Conservation (phyloP, 331 rosid genomes). For the Rosa hybrid region DNA sequence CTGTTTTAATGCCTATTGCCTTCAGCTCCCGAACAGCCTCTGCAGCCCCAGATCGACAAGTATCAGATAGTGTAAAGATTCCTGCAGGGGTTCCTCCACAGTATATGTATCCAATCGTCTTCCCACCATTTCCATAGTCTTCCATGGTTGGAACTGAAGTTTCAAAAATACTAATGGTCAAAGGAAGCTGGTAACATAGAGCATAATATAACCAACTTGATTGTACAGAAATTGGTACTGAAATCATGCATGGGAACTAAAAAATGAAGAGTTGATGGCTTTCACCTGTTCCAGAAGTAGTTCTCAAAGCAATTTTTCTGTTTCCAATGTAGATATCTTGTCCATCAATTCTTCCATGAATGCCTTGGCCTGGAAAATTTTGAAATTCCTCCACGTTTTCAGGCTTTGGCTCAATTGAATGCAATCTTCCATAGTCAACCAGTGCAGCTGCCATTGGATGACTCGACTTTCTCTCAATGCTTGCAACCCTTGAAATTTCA, state of each 20-base stretch:
- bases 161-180: slow-evolving; percentile 12
- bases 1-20: slow-evolving; percentile 67
- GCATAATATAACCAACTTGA: neutral
- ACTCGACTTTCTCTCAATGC: slow-evolving; percentile 92
- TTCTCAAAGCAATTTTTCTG: slow-evolving; percentile 63
- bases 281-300: slow-evolving; percentile 61
- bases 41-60: slow-evolving; percentile 67
- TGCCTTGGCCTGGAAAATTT: slow-evolving; percentile 90
- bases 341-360: slow-evolving; percentile 67
- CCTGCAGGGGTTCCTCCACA: slow-evolving; percentile 49
- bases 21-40: slow-evolving; percentile 68
- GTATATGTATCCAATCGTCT: slow-evolving; percentile 71
- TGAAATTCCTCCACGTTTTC: slow-evolving; percentile 71
- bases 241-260: neutral
- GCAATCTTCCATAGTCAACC: slow-evolving; percentile 64
- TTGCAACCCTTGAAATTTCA: slow-evolving; percentile 64
- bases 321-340: slow-evolving; percentile 69
- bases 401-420: slow-evolving; percentile 57
- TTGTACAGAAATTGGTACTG: neutral
- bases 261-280: neutral
- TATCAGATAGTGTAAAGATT: slow-evolving; percentile 64
- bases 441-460: slow-evolving; percentile 91
- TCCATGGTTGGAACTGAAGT: slow-evolving; percentile 47
- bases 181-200: neutral
- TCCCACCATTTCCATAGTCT: slow-evolving; percentile 48